phyloP scores from a whole-genome alignment of 176 grass and related monocot species.

The Luzula sylvatica region DNA sequence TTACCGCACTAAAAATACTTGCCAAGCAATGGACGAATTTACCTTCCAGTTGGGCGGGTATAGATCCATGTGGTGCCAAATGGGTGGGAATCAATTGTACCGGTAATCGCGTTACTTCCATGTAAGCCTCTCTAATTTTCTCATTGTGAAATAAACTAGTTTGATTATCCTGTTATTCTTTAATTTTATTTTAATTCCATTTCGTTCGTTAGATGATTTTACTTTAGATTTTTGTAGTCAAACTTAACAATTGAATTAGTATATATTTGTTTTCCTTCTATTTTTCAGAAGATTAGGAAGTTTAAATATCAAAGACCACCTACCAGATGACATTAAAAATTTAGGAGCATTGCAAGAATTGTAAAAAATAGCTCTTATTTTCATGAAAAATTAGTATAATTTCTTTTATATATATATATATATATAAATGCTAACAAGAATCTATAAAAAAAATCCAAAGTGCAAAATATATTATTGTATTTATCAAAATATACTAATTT shows the following conservation, averaged over 20 bases:
- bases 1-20: constrained; percentile 29
- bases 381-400: neutral
- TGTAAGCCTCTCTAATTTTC: constrained; percentile 35
- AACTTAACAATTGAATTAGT: neutral
- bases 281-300: constrained; percentile 51
- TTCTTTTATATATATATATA: too few species aligned
- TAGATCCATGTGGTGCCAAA: constrained; percentile 53
- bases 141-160: neutral
- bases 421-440: too few species aligned
- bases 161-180: too few species aligned
- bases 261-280: neutral
- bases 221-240: neutral
- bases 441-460: too few species aligned
- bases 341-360: constrained; percentile 35
- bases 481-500: too few species aligned
- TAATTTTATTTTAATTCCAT: too few species aligned
- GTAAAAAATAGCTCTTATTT: constrained; percentile 35
- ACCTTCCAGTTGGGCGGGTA: constrained; percentile 61
- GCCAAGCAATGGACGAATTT: constrained; percentile 24
- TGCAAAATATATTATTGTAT: too few species aligned
- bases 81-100: constrained; percentile 55
- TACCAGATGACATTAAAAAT: constrained; percentile 60
- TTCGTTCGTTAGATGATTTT: too few species aligned
- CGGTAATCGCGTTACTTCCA: constrained; percentile 15
- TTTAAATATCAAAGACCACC: constrained; percentile 38